These are phyloP conservation scores for Coprinopsis sp. DNA, from an alignment of 768 basidiomycete genomes.

Conservation along the genomic window DNA sequence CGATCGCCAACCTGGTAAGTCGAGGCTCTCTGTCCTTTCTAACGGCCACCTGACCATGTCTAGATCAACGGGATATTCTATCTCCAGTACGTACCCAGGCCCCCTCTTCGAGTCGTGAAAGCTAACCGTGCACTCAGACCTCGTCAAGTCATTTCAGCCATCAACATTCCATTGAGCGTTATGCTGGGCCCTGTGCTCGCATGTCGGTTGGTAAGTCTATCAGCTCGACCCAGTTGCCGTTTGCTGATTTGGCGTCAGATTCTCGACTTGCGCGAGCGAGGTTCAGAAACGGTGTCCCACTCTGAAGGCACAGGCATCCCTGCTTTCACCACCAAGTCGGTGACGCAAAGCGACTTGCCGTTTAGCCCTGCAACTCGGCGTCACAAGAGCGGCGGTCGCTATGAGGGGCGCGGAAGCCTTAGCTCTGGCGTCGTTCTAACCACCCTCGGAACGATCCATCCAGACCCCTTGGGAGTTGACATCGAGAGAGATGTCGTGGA, in stretches of 20 bases:
- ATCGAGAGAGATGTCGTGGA: constrained; percentile 51
- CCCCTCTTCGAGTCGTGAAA: constrained; percentile 5
- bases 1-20: constrained; percentile 71
- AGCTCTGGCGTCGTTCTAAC: constrained; percentile 61
- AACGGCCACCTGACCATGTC: constrained; percentile 3
- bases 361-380: constrained; percentile 48
- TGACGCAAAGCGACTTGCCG: constrained; percentile 50
- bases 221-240: background rate
- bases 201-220: constrained; percentile 58
- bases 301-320: constrained; percentile 69
- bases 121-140: constrained; percentile 46
- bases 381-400: constrained; percentile 34
- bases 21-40: background rate
- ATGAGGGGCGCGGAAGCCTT: constrained; percentile 43
- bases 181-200: constrained; percentile 80
- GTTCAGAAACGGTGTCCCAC: constrained; percentile 72
- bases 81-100: constrained; percentile 53
- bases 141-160: constrained; percentile 76
- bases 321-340: constrained; percentile 62
- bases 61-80: constrained; percentile 81
- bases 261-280: constrained; percentile 76
- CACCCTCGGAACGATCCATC: constrained; percentile 56
- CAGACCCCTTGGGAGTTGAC: constrained; percentile 45
- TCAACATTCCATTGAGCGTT: constrained; percentile 80
- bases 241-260: constrained; percentile 39